A percentile compares a stretch with the other conserved stretches of the same genome.
These are phyloP conservation scores for Geotrichum australiense DNA, from an alignment of 1,139 yeast genomes.

Conservation along the genomic window DNA sequence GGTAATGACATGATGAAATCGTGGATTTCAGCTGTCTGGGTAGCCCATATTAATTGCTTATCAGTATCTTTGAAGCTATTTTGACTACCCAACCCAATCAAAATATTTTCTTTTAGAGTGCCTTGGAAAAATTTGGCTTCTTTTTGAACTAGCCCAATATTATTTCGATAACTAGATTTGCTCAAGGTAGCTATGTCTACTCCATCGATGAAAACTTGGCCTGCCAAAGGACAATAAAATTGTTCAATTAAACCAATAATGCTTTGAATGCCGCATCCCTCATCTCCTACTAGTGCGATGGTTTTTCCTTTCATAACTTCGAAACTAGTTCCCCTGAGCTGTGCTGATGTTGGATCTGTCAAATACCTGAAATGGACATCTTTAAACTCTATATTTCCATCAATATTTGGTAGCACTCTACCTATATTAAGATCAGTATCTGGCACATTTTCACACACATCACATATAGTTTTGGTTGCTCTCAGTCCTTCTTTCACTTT, in stretches of 20 bases:
- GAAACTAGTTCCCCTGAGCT: conserved; percentile 60
- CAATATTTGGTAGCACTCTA: conserved; percentile 28
- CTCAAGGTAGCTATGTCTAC: conserved; percentile 64
- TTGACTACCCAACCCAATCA: conserved; percentile 54
- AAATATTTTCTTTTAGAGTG: conserved; percentile 71
- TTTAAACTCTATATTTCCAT: conserved; percentile 56
- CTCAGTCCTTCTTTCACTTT: conserved; percentile 44
- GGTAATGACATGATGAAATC: conserved; percentile 73
- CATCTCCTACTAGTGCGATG: conserved; percentile 90
- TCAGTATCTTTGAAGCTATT: conserved; percentile 30
- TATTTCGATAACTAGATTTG: conserved; percentile 60
- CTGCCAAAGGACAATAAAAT: conserved; percentile 69
- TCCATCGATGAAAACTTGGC: conserved; percentile 62
- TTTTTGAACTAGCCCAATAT: conserved; percentile 74
- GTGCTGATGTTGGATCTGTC: conserved; percentile 64
- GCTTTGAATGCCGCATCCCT: conserved; percentile 92
- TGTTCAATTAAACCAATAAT: conserved; percentile 72
- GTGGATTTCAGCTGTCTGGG: conserved; percentile 76
- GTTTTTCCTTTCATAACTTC: conserved; percentile 72
- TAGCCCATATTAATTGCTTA: conserved; percentile 60
- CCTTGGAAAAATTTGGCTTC: conserved; percentile 88
- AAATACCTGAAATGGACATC: conserved; percentile 78
- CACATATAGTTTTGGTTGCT: conserved; percentile 76
- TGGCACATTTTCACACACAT: conserved; percentile 61
- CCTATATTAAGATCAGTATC: conserved; percentile 52